phyloP scores from a whole-genome alignment of 768 basidiomycete species.

The Tubosaeta brunneosetosa region DNA sequence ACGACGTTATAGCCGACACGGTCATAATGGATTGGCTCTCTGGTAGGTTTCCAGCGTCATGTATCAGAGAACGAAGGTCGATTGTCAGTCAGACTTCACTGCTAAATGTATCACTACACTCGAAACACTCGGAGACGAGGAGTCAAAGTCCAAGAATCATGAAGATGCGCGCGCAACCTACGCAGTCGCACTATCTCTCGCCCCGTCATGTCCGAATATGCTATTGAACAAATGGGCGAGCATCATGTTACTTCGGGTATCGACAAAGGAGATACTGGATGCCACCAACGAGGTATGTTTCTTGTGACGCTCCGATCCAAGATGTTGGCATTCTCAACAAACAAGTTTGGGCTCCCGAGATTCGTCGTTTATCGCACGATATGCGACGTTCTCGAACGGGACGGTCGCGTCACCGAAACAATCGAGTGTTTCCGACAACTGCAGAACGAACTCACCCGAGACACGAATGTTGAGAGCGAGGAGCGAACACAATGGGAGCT shows the following conservation, averaged over 20 bases:
- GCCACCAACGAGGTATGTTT: slow-evolving; percentile 1
- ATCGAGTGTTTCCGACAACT: too few relatives aligned
- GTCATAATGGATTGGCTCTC: not conserved
- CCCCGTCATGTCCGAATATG: not conserved
- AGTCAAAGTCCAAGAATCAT: not conserved
- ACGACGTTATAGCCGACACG: not conserved
- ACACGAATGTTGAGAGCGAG: too few relatives aligned
- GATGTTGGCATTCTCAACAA: too few relatives aligned
- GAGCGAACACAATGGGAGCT: too few relatives aligned
- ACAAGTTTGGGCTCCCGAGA: too few relatives aligned
- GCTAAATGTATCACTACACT: too few relatives aligned
- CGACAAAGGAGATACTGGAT: not conserved
- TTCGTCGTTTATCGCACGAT: too few relatives aligned
- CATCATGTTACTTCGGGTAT: not conserved
- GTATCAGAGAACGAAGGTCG: not conserved
- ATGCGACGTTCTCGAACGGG: too few relatives aligned
- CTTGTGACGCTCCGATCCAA: not conserved
- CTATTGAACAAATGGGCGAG: slow-evolving; percentile 8
- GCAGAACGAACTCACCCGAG: too few relatives aligned
- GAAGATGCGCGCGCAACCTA: not conserved
- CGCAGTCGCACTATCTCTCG: not conserved
- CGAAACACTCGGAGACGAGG: too few relatives aligned
- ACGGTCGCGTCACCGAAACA: too few relatives aligned
- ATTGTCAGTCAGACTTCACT: too few relatives aligned
- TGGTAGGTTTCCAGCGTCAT: not conserved